Conservation (phyloP, 2,329 filamentous ascomycete species). For the Colletotrichum tropicale region DNA sequence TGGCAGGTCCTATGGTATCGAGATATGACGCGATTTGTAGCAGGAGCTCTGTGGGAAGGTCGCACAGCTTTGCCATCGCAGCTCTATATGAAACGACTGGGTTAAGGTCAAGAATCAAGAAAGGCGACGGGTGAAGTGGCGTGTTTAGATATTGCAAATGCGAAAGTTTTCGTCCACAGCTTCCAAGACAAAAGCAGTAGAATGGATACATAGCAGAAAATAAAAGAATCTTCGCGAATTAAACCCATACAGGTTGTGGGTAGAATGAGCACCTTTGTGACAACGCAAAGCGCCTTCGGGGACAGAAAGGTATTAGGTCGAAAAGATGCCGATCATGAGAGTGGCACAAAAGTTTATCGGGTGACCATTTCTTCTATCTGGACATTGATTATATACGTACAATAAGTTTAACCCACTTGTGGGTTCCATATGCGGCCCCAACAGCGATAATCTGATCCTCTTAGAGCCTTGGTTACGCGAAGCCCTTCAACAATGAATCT, state of each 20-base stretch:
- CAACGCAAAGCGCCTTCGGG: neutral
- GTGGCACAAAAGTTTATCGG: no score
- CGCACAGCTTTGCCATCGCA: neutral
- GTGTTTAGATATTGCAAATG: neutral
- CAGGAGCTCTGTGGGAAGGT: neutral
- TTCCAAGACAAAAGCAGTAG: neutral
- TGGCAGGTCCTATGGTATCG: neutral
- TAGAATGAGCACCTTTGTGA: fast-evolving
- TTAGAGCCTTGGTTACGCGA: no score
- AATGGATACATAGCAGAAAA: neutral
- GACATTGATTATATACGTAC: no score
- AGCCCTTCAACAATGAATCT: no score
- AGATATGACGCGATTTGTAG: neutral
- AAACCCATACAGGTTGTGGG: neutral
- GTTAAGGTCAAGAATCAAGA: fast-evolving
- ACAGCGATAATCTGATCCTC: no score
- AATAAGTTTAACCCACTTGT: no score
- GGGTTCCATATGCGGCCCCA: no score
- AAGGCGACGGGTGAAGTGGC: neutral
- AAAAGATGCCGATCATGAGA: no score
- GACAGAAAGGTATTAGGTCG: neutral
- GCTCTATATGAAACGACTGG: neutral
- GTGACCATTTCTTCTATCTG: no score
- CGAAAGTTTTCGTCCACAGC: neutral
- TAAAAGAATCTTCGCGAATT: neutral